A percentile compares a stretch with the other conserved stretches of the same genome.
phyloP scores from a whole-genome alignment of 495 filamentous ascomycete species.

The Penicillium dipodomyicola region DNA sequence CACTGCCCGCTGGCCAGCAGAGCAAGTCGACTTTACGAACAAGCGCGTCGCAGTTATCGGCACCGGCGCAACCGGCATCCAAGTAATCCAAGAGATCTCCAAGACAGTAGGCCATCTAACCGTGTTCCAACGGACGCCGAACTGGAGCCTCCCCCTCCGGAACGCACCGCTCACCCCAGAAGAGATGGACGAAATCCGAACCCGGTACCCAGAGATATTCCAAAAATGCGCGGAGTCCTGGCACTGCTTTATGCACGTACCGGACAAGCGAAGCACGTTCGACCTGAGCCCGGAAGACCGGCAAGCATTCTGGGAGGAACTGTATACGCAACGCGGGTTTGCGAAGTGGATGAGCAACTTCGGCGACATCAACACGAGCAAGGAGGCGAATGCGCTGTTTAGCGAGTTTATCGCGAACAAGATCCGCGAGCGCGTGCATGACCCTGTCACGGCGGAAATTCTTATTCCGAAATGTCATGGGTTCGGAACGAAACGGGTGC shows the following conservation, averaged over 20 bases:
- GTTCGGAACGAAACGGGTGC: conserved; percentile 50
- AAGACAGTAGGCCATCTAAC: conserved; percentile 34
- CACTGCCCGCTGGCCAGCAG: conserved; percentile 22
- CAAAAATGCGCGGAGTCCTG: conserved; percentile 21
- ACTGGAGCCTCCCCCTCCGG: conserved; percentile 49
- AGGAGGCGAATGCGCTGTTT: conserved; percentile 25
- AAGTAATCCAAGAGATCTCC: conserved; percentile 33
- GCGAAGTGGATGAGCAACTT: conserved; percentile 33
- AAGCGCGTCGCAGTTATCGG: conserved; percentile 50
- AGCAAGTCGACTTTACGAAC: conserved; percentile 29
- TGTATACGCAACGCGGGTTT: conserved; percentile 41
- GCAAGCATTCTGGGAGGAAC: conserved; percentile 29
- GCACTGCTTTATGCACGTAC: conserved; percentile 31
- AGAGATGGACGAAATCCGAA: conserved; percentile 44
- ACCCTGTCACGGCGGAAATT: conserved; percentile 45
- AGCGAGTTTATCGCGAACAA: conserved; percentile 36
- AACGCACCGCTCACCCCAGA: conserved; percentile 42
- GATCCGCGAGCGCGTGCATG: conserved; percentile 43
- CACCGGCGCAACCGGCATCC: conserved; percentile 45
- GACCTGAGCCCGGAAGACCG: conserved; percentile 46
- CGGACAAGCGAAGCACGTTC: conserved; percentile 38
- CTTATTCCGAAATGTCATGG: conserved; percentile 51
- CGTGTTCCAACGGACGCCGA: conserved; percentile 48
- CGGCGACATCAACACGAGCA: conserved; percentile 25
- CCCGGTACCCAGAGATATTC: conserved; percentile 43